These are phyloP conservation scores for Arachis stenosperma DNA, from an alignment of 306 rosid species.

Conservation along the genomic window DNA sequence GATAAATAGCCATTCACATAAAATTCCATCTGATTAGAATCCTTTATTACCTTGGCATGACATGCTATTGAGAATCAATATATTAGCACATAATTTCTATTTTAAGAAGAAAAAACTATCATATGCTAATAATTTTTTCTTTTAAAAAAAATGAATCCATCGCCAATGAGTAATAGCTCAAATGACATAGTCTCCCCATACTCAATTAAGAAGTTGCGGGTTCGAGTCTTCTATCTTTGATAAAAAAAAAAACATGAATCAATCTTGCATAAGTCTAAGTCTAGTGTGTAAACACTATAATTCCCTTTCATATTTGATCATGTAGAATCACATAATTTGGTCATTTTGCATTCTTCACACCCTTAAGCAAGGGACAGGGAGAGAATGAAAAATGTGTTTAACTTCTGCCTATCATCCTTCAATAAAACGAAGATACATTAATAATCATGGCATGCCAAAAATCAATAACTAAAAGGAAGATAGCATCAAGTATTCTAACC, in stretches of 20 bases:
- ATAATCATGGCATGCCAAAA: slow-evolving; percentile 36
- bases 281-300: no score
- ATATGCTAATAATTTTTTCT: no score
- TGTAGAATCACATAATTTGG: slow-evolving; percentile 15
- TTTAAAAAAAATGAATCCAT: no score
- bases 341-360: neutral
- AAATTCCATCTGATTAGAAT: slow-evolving; percentile 22
- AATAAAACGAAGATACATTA: slow-evolving; percentile 13
- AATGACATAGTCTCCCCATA: no score
- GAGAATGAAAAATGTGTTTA: neutral
- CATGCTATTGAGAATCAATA: slow-evolving; percentile 37
- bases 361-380: no score
- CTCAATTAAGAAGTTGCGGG: no score
- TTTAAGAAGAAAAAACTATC: no score
- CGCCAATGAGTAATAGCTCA: no score
- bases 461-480: slow-evolving; percentile 17
- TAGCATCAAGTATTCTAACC: slow-evolving; percentile 53
- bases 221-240: no score
- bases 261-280: no score
- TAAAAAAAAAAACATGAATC: no score
- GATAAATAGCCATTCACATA: slow-evolving; percentile 7
- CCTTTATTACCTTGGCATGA: slow-evolving; percentile 40
- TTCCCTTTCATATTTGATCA: neutral
- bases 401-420: neutral
- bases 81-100: no score